These are phyloP conservation scores for Capsicum rhomboideum DNA, from an alignment of 257 asterid genomes.

Conservation along the genomic window DNA sequence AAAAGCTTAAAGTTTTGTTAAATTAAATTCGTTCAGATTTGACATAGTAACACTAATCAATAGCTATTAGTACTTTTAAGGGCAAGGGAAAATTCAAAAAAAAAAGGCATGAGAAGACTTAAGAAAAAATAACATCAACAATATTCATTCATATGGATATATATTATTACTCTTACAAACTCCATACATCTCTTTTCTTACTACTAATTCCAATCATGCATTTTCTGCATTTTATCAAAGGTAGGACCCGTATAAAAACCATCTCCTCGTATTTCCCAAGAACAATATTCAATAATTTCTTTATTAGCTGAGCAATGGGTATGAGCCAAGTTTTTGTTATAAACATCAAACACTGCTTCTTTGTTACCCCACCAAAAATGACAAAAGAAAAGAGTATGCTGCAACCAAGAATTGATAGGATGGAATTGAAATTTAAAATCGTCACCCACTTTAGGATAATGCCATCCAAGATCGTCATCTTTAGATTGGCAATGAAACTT, in stretches of 20 bases:
- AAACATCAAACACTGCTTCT: not conserved
- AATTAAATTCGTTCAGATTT: not conserved
- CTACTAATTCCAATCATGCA: not conserved
- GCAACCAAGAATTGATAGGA: not conserved
- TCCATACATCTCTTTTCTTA: not conserved
- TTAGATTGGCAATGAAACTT: not conserved
- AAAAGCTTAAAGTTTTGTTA: not conserved
- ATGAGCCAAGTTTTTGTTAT: too few relatives aligned
- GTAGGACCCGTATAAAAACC: not conserved
- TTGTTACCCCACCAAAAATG: not conserved
- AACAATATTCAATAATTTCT: not conserved
- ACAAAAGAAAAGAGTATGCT: not conserved
- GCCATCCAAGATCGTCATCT: not conserved
- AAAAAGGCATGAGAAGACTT: too few relatives aligned
- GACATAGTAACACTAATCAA: not conserved
- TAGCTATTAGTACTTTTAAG: not conserved
- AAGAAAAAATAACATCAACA: not conserved
- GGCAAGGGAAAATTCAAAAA: not conserved
- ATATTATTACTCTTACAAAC: not conserved
- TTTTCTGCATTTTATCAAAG: not conserved
- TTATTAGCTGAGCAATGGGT: not conserved
- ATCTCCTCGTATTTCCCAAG: not conserved
- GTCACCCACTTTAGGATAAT: not conserved
- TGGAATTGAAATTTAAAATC: not conserved
- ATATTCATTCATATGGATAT: not conserved